phyloP scores from a whole-genome alignment of 306 rosid species.

The Acacia acuminata region DNA sequence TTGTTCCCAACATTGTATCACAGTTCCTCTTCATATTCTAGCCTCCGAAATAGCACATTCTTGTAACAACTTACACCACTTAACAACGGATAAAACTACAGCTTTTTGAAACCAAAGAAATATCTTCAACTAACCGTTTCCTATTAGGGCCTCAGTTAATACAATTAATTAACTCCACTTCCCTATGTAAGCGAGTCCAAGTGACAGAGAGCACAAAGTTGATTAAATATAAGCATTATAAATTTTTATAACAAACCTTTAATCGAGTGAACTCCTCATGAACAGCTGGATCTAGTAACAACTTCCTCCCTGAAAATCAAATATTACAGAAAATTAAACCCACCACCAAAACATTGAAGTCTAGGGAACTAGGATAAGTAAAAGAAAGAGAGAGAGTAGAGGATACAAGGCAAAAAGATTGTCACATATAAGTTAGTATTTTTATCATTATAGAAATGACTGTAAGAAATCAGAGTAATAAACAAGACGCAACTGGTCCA shows the following conservation, averaged over 20 bases:
- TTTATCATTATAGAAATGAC: neutral
- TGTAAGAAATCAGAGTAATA: neutral
- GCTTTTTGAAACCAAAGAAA: neutral
- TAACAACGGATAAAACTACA: neutral
- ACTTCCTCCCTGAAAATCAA: slow-evolving; percentile 75
- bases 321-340: slow-evolving; percentile 16
- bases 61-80: neutral
- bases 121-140: slow-evolving; percentile 14
- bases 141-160: slow-evolving; percentile 18
- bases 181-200: neutral
- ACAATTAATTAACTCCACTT: slow-evolving; percentile 14
- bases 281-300: slow-evolving; percentile 93
- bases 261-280: slow-evolving; percentile 93
- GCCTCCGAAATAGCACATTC: slow-evolving; percentile 7
- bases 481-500: neutral
- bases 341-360: neutral
- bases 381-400: slow-evolving; percentile 16
- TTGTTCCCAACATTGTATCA: neutral
- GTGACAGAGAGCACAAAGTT: neutral
- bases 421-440: neutral
- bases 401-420: neutral
- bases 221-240: slow-evolving; percentile 18
- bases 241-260: slow-evolving; percentile 61
- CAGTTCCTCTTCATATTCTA: neutral
- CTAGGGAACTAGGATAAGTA: neutral